Evolutionary conservation across 2,329 filamentous ascomycete species (phyloP).

Genomic region (Anthostomella pinea): DNA sequence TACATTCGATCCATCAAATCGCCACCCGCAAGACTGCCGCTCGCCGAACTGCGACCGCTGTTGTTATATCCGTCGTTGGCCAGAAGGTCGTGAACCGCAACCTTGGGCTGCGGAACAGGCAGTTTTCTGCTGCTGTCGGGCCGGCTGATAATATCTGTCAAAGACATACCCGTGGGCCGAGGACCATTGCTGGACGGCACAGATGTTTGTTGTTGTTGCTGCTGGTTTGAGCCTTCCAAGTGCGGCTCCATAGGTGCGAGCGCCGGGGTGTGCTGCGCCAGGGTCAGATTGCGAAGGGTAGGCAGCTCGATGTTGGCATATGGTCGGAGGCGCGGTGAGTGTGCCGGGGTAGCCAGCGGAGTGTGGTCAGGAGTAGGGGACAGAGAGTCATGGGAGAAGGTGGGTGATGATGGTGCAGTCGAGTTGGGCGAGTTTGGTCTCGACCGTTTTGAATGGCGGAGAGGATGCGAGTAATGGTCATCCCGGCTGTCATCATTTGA

Average conservation of each 20-base stretch:
- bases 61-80: constrained; percentile 62
- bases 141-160: constrained; percentile 89
- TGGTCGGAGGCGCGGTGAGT: constrained; percentile 86
- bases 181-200: constrained; percentile 53
- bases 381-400: constrained; percentile 91
- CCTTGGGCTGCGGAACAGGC: constrained; percentile 87
- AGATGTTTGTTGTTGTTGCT: constrained; percentile 39
- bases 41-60: constrained; percentile 74
- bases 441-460: constrained; percentile 81
- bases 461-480: constrained; percentile 66
- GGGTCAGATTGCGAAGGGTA: constrained; percentile 67
- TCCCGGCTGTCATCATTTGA: constrained; percentile 76
- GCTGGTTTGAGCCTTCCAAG: constrained; percentile 43
- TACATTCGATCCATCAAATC: constrained; percentile 60
- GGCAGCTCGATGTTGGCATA: constrained; percentile 80
- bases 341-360: constrained; percentile 93
- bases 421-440: constrained; percentile 92
- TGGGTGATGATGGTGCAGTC: constrained; percentile 91
- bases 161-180: constrained; percentile 67
- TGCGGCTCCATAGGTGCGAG: constrained; percentile 59
- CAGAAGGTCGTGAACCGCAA: constrained; percentile 81
- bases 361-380: constrained; percentile 97
- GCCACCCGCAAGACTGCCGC: constrained; percentile 72
- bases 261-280: constrained; percentile 55
- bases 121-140: constrained; percentile 85